Evolutionary conservation across 768 basidiomycete genomes (phyloP), one percentile per base, ranked within the genome.

Genomic region (Suillus subluteus): DNA sequence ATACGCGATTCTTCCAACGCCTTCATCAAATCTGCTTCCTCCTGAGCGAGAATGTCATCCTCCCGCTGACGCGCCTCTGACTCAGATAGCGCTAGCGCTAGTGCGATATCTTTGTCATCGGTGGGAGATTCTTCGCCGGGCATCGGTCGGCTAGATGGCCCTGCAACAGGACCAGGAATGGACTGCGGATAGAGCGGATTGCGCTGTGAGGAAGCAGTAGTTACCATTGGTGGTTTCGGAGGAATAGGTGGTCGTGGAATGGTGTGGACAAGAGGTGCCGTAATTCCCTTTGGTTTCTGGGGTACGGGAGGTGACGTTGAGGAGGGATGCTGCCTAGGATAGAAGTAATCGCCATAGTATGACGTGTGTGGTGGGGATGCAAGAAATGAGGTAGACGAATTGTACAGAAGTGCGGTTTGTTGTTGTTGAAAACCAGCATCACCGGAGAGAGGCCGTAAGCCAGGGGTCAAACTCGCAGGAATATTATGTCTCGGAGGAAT

Each of bases 1-100:
- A 78, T 50, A n/a, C 78, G 76, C 1, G 89, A 90, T 66, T 83
- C 83, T 69, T 86, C 82, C 65, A 94, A 70, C 0, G 91, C 92
- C 67, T 81, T 82, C 26, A 85, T 86, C 16, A 93, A 79, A 52
- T 92, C 88, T 38, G 87, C 87, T 65, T 91, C 89, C 72, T 93
- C 91, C 66, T 74, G 74, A 26, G 70, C 70, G 40, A 72, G 66
- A 55, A 78, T 30, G 8, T 66, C 71, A 54, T 71, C 66, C 54
- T 77, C 75, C 23, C 58, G 75, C n/a, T 62, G 69, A 43, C 62
- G 71, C 9, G 81, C 78, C 58, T 86, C 85, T 21, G 84, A 69
- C 1, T 62, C 66, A 15, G 76, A 84, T 64, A 84, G 79, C 2
- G 87, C 84, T 59, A 88, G 69, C 18, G 82, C 85, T 18, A 84